A percentile compares a stretch with the other conserved stretches of the same genome.
These are phyloP conservation scores for Paramarasmius palmivorus DNA, from an alignment of 1,284 basidiomycete species.

Conservation along the genomic window DNA sequence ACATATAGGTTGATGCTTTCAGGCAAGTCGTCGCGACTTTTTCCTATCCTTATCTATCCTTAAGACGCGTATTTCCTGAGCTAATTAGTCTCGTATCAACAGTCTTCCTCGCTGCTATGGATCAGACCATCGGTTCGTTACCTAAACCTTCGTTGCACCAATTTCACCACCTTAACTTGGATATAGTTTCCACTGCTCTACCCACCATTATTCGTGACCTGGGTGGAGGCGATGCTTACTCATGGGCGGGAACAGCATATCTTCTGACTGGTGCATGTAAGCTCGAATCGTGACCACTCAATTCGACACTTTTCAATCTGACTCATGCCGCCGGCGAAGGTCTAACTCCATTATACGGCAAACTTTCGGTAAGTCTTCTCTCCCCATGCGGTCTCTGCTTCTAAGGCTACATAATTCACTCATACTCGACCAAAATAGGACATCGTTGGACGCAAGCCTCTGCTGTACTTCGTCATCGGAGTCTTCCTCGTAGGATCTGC, in stretches of 20 bases:
- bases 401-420: slow-evolving; percentile 23
- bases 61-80: too few relatives aligned
- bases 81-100: background rate
- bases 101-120: slow-evolving; percentile 33
- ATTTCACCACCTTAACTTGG: background rate
- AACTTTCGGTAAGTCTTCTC: slow-evolving; percentile 5
- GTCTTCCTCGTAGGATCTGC: slow-evolving; percentile 39
- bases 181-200: slow-evolving; percentile 21
- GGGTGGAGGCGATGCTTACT: slow-evolving; percentile 28
- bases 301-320: too few relatives aligned
- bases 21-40: background rate
- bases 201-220: slow-evolving; percentile 30
- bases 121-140: slow-evolving; percentile 31
- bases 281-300: background rate
- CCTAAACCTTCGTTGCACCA: too few relatives aligned
- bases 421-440: background rate
- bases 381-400: too few relatives aligned
- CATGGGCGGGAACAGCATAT: slow-evolving; percentile 30
- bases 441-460: background rate
- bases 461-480: slow-evolving; percentile 15
- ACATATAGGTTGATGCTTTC: background rate
- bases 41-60: background rate
- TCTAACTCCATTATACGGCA: slow-evolving; percentile 9
- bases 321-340: background rate
- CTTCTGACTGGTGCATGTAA: slow-evolving; percentile 23